Evolutionary conservation across 441 rosid species (phyloP), one percentile per base, ranked within the genome.

Genomic region (Metrosideros polymorpha): DNA sequence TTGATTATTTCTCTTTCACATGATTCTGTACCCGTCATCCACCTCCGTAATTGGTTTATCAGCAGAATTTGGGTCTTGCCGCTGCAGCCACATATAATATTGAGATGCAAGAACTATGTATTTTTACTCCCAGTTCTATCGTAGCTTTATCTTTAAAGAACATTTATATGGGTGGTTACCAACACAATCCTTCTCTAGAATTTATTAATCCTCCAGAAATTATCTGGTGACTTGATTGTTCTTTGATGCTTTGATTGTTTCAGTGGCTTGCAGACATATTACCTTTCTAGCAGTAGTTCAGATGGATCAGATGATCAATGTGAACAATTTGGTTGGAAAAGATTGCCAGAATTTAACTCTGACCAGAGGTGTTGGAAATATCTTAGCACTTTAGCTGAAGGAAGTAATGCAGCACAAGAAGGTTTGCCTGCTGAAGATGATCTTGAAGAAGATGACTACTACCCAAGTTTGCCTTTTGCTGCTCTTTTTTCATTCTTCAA

Each of bases 381-480:
- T 88, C 98, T 96, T 85, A 91, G 91, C 84, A 85, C 91, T 86
- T 93, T 93, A 76, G 95, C 96, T 84, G 96, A 94, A 82, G 93
- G 94, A 88, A 90, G 87, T 32, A 76, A 84, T 66, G 47, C 51
- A 84, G 87, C 88, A 75, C 94, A 91, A 56, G 90, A 88, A 47
- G 75, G 50, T 88, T 89, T 87, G 5, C 93, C 94, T 75, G 89
- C 91, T 84, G 98, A 95, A 90, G 98, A 95, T 87, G 99, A 97
- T 85, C 91, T 92, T 15, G 96, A 93, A 89, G 99, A 97, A 84
- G 96, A 94, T 87, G 97, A 96, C 90, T 96, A 94, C 84, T 95
- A 92, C 87, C 96, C 98, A 83, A 96, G 98, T 92, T 91, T 97
- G 92, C 99, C 99, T 85, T 97, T 97, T 91, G 96, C 98, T 83